Conservation (phyloP, 495 filamentous ascomycete genomes). For the Cercophora scortea region DNA sequence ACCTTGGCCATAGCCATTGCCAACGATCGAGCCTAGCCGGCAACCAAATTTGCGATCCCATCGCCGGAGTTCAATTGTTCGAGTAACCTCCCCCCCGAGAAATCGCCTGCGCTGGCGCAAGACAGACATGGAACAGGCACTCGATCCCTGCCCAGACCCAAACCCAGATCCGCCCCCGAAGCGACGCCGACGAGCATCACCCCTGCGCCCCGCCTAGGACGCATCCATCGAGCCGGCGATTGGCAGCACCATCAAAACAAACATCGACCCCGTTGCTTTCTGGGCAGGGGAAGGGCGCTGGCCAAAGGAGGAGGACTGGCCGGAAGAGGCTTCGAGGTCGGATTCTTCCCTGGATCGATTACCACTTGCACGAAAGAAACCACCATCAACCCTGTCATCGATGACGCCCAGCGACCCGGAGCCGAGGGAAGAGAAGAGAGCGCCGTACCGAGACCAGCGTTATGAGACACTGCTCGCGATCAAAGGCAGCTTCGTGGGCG, state of each 20-base stretch:
- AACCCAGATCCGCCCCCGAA: too few species aligned
- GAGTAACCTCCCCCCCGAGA: slow-evolving; percentile 13
- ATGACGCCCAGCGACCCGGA: slow-evolving; percentile 22
- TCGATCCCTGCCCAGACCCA: not conserved
- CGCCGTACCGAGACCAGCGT: slow-evolving; percentile 24
- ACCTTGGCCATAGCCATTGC: slow-evolving; percentile 7
- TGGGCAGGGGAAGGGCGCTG: slow-evolving; percentile 7
- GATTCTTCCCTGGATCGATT: not conserved
- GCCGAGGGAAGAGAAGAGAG: slow-evolving; percentile 27
- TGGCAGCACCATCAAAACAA: too few species aligned
- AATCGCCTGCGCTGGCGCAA: slow-evolving; percentile 12
- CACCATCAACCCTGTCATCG: not conserved
- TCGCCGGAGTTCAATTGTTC: slow-evolving; percentile 9
- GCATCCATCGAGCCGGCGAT: too few species aligned
- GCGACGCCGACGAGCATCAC: too few species aligned
- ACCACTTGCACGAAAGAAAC: not conserved
- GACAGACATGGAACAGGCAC: slow-evolving; percentile 2
- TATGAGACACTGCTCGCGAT: slow-evolving; percentile 28
- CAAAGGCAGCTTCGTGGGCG: slow-evolving; percentile 35
- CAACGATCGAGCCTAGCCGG: slow-evolving; percentile 10
- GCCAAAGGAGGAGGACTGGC: slow-evolving; percentile 1
- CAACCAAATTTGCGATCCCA: slow-evolving; percentile 3
- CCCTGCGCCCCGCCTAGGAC: too few species aligned
- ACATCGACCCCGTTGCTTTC: slow-evolving; percentile 5
- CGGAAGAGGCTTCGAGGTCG: not conserved